Evolutionary conservation across 345 rosid species (phyloP).

Genomic region (Gossypioides kirkii): DNA sequence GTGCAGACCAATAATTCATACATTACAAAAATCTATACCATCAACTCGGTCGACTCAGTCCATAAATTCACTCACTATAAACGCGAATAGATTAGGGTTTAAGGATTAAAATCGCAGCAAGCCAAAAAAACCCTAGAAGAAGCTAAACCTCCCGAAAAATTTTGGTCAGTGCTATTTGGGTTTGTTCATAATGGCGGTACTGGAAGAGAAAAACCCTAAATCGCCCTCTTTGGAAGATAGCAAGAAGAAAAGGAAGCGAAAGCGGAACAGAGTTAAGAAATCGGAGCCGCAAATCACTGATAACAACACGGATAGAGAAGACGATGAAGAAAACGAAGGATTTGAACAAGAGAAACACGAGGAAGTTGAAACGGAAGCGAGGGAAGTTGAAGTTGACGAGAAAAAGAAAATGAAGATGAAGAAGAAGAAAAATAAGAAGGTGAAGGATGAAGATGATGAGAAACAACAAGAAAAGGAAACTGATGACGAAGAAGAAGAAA

Average conservation of each 20-base stretch:
- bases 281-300: slow-evolving; percentile 12
- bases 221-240: slow-evolving; percentile 22
- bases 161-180: background rate
- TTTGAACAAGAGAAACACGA: background rate
- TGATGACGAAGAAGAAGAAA: slow-evolving; percentile 14
- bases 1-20: background rate
- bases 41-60: background rate
- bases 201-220: slow-evolving; percentile 12
- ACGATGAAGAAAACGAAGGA: slow-evolving; percentile 13
- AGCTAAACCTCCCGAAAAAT: background rate
- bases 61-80: background rate
- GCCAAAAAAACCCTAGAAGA: background rate
- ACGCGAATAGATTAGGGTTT: background rate
- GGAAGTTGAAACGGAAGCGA: background rate
- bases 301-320: background rate
- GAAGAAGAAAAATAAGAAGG: slow-evolving; percentile 20
- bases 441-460: slow-evolving; percentile 18
- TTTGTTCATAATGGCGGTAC: slow-evolving; percentile 26
- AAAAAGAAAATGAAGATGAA: slow-evolving; percentile 14
- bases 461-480: background rate
- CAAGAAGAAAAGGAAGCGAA: slow-evolving; percentile 39
- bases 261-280: slow-evolving; percentile 35
- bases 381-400: slow-evolving; percentile 2
- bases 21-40: background rate
- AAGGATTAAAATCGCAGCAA: background rate